Evolutionary conservation across 306 rosid genomes (phyloP), one percentile per base, ranked within the genome.

Genomic region (Acacia confusa): DNA sequence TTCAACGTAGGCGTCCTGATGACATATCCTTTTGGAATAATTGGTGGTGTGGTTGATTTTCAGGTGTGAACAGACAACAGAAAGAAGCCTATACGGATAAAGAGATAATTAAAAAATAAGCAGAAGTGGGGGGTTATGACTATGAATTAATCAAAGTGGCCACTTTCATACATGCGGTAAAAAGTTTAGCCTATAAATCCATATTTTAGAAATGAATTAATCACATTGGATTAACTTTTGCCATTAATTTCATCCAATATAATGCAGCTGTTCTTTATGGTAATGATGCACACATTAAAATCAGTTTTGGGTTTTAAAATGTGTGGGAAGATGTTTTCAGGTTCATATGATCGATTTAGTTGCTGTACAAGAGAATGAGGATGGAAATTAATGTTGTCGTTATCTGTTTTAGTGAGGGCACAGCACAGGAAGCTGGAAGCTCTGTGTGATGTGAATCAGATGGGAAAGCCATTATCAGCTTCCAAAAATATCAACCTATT

Each of bases 1-100:
- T 72, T 61, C 68, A 61, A 72, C 78, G 24, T 47, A 17, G 14
- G 44, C 67, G 32, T 80, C 25, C 40, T 63, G 74, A 72, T 72
- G 61, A 53, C 27, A 48, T 34, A 11, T n/a, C 3, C 7, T 6
- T 50, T 50, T 50, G 22, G 22, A 50, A 19, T 8, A 30, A 52
- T 73, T 52, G 19, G 1, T 28, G 7, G 17, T 0, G 28, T 19
- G 43, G 76, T 16, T 65, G 65, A 34, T 14, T 60, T 27, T 71
- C 40, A 12, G 20, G 38, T 58, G 41, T 58, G 70, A 58, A 60
- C 22, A 57, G 53, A 1, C 20, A 57, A n/a, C 1, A 4, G 38
- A 13, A 74, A 34, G 36, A 38, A 57, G 67, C 55, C 60, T 14
- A 68, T 36, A 6, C 27, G 14, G 34, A 28, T 17, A 25, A 58